These are phyloP conservation scores for Ophiognomonia clavigignenti-juglandacearum DNA, from an alignment of 2,329 filamentous ascomycete genomes.

Conservation along the genomic window DNA sequence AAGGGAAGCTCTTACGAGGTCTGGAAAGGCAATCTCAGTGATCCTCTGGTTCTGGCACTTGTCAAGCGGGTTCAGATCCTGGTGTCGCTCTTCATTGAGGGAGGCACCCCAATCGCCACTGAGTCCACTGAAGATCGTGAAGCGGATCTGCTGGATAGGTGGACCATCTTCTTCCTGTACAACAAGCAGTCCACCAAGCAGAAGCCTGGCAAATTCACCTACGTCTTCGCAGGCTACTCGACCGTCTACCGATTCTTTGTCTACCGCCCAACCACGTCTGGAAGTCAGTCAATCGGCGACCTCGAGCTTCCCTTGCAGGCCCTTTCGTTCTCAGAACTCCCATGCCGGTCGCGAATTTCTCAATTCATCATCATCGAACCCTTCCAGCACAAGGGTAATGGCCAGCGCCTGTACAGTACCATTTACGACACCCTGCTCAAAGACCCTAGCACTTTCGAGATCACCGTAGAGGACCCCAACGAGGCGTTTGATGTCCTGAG, in stretches of 20 bases:
- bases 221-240: conserved; percentile 82
- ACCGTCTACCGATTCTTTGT: conserved; percentile 86
- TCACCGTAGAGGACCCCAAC: conserved; percentile 93
- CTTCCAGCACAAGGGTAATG: conserved; percentile 77
- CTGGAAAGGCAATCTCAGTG: conserved; percentile 72
- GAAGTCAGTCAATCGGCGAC: conserved; percentile 19
- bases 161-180: conserved; percentile 88
- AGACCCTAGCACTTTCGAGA: conserved; percentile 66
- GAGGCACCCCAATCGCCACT: conserved; percentile 66
- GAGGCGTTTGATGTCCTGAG: conserved; percentile 78
- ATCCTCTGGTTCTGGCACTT: conserved; percentile 64
- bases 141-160: conserved; percentile 69
- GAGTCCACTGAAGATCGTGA: conserved; percentile 43
- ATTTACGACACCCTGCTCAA: conserved; percentile 69
- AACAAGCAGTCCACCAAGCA: conserved; percentile 49
- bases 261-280: conserved; percentile 44
- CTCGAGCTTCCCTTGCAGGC: conserved; percentile 32
- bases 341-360: conserved; percentile 70
- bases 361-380: conserved; percentile 90
- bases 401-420: conserved; percentile 72
- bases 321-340: conserved; percentile 70
- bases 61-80: conserved; percentile 79
- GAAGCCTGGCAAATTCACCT: conserved; percentile 48
- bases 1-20: conserved; percentile 69
- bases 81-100: conserved; percentile 86